A percentile compares a stretch with the other conserved stretches of the same genome.
Evolutionary conservation across 1,139 yeast species (phyloP).

Genomic region (Scheffersomyces insectosa): DNA sequence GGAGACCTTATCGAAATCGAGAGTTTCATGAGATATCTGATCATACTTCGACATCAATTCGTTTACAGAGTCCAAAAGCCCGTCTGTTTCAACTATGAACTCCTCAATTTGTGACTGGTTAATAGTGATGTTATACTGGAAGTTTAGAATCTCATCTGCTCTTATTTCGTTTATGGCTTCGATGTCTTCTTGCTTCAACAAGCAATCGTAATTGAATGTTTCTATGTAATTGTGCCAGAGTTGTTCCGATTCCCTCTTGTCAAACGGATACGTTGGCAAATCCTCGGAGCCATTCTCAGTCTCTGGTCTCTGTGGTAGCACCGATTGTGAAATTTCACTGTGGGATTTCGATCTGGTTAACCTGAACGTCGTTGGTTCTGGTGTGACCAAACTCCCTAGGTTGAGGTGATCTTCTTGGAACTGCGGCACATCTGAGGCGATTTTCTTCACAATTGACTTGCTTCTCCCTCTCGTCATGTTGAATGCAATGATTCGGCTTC

Average conservation of each 20-base stretch:
- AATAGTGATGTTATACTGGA: constrained; percentile 39
- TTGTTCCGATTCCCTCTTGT: constrained; percentile 29
- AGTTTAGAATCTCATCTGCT: constrained; percentile 35
- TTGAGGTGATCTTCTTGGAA: constrained; percentile 19
- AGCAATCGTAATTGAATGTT: constrained; percentile 38
- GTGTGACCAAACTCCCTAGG: constrained; percentile 8
- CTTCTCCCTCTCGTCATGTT: constrained; percentile 44
- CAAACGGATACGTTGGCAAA: constrained; percentile 35
- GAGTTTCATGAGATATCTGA: constrained; percentile 59
- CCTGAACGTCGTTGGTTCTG: constrained; percentile 3
- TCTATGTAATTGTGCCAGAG: constrained; percentile 35
- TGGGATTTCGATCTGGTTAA: constrained; percentile 21
- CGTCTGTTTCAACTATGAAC: constrained; percentile 42
- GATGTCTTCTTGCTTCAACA: constrained; percentile 36
- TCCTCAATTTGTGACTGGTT: constrained; percentile 33
- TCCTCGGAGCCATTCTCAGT: neutral
- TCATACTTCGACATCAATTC: constrained; percentile 51
- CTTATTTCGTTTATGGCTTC: constrained; percentile 29
- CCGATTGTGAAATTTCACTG: constrained; percentile 3
- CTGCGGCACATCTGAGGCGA: constrained; percentile 41
- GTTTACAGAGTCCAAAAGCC: constrained; percentile 42
- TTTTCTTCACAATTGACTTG: constrained; percentile 51
- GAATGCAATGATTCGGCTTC: too few relatives aligned
- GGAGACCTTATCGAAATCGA: constrained; percentile 62
- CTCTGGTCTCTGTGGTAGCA: constrained; percentile 1